Percentiles rank a stretch among this genome's conserved stretches.
Evolutionary conservation across 2,329 filamentous ascomycete genomes (phyloP).

Genomic region (Purpureocillium lavendulum): DNA sequence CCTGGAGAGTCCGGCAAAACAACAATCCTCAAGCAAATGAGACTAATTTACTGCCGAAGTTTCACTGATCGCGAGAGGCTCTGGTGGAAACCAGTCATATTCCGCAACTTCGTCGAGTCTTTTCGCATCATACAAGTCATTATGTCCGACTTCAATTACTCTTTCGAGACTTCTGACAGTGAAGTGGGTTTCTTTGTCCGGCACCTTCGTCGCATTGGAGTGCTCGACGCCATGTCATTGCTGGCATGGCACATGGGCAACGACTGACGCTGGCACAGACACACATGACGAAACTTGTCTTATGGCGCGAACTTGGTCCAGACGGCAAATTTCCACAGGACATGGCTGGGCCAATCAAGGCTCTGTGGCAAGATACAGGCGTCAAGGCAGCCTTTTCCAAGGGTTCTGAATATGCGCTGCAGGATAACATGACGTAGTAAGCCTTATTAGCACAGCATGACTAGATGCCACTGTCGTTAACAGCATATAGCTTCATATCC

Average conservation of each 20-base stretch:
- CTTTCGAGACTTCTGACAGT: conserved; percentile 71
- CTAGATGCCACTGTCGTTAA: too few species aligned
- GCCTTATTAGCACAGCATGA: conserved; percentile 28
- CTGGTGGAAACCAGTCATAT: conserved; percentile 91
- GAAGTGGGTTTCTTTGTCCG: conserved; percentile 60
- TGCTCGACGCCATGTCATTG: too few species aligned
- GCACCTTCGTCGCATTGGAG: too few species aligned
- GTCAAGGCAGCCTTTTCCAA: conserved; percentile 83
- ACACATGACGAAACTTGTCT: conserved; percentile 67
- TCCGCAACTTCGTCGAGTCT: conserved; percentile 87
- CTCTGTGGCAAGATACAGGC: conserved; percentile 74
- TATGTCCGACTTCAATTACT: conserved; percentile 76
- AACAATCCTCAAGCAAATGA: conserved; percentile 45
- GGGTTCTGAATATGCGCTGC: conserved; percentile 92
- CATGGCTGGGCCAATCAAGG: conserved; percentile 73
- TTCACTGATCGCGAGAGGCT: conserved; percentile 85
- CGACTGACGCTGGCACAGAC: conserved; percentile 52
- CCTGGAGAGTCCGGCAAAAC: conserved; percentile 7
- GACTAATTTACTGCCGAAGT: conserved; percentile 88
- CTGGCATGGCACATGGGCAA: too few species aligned
- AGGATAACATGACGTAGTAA: conserved; percentile 92
- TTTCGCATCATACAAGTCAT: conserved; percentile 86
- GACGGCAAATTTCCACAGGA: conserved; percentile 73
- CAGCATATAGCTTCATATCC: conserved; percentile 63
- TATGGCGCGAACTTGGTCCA: conserved; percentile 73